Conservation (phyloP, 2,329 filamentous ascomycete genomes). For the Beauveria scarabaeidicola region DNA sequence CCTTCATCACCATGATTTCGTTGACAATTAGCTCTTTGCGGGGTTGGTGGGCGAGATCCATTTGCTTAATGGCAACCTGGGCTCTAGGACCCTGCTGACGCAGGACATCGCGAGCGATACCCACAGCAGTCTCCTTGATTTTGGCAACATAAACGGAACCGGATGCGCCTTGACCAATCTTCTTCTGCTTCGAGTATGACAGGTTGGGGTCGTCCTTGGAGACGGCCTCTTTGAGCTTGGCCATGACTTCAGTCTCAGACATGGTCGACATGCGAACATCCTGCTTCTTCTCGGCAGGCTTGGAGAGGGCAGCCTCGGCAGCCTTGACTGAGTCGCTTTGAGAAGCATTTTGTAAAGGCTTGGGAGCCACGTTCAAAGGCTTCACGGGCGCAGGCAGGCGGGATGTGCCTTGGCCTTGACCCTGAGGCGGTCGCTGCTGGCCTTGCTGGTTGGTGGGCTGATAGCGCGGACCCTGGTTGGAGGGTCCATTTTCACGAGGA, state of each 20-base stretch:
- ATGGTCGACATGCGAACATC: conserved; percentile 98
- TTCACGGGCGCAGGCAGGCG: conserved; percentile 60
- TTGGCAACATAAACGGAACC: conserved; percentile 97
- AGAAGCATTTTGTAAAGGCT: conserved; percentile 42
- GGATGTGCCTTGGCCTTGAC: conserved; percentile 26
- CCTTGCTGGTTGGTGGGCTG: conserved; percentile 46
- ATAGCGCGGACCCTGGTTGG: conserved; percentile 46
- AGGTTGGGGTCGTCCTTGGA: conserved; percentile 91
- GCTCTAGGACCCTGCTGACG: conserved; percentile 71
- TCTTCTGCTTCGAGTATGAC: conserved; percentile 98
- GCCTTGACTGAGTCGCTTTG: conserved; percentile 69
- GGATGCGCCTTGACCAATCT: conserved; percentile 96
- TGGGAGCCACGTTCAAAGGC: conserved; percentile 68
- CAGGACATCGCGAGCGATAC: conserved; percentile 72
- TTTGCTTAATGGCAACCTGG: conserved; percentile 98
- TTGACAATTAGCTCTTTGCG: conserved; percentile 98
- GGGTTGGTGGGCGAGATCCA: conserved; percentile 96
- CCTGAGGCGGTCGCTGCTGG: conserved; percentile 37
- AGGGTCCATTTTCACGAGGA: conserved; percentile 38
- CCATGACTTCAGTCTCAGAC: conserved; percentile 96
- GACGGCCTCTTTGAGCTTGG: conserved; percentile 85
- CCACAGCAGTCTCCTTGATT: conserved; percentile 81
- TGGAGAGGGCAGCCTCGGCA: conserved; percentile 79
- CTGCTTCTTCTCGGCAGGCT: conserved; percentile 79
- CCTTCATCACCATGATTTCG: conserved; percentile 99